Conservation (phyloP, 164 flowering plant species). For the Santalum album region DNA sequence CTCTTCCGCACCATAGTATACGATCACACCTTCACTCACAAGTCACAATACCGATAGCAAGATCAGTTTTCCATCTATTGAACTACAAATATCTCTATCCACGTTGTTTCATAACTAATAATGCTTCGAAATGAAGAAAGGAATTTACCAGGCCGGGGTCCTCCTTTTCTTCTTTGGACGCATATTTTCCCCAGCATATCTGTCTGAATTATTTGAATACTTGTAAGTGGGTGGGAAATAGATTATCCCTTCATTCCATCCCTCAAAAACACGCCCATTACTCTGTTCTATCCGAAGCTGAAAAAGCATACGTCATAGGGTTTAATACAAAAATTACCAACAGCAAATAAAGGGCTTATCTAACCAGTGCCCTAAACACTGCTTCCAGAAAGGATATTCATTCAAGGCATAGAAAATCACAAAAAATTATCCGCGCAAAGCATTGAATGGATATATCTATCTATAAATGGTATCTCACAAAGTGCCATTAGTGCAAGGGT, state of each 20-base stretch:
- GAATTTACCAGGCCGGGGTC: constrained; percentile 93
- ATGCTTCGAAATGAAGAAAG: neutral
- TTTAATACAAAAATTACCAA: neutral
- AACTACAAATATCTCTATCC: too few species aligned
- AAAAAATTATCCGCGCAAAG: too few species aligned
- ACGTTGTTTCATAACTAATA: too few species aligned
- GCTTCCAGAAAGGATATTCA: too few species aligned
- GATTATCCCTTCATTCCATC: constrained; percentile 65
- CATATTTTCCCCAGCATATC: constrained; percentile 57
- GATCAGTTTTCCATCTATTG: neutral
- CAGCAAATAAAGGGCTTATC: too few species aligned
- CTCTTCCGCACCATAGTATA: constrained; percentile 79
- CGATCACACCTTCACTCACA: constrained; percentile 72
- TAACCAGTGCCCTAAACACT: too few species aligned
- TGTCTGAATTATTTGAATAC: constrained; percentile 57
- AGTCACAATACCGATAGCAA: neutral
- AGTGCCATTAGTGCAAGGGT: too few species aligned
- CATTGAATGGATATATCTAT: too few species aligned
- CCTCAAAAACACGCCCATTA: constrained; percentile 48
- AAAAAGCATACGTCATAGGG: neutral
- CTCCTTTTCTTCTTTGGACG: constrained; percentile 74
- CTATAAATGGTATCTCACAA: too few species aligned
- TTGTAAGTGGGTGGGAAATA: constrained; percentile 76
- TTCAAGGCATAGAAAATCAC: too few species aligned
- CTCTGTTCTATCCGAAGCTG: constrained; percentile 58